Conservation (phyloP, 805 yeast species). For the Diddensiella caesifluorescens region DNA sequence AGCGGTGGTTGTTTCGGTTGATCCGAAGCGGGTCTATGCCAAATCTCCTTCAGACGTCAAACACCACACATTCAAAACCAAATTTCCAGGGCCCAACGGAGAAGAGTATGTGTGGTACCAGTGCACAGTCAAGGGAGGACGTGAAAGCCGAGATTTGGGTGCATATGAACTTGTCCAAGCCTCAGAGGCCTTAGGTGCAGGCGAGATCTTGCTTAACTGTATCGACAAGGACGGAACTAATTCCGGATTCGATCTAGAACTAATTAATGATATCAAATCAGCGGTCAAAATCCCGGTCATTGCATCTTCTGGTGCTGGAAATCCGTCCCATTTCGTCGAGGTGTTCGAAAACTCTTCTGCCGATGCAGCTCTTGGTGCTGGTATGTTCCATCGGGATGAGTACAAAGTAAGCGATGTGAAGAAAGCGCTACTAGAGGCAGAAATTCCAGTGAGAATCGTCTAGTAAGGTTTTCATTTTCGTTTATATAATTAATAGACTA, state of each 20-base stretch:
- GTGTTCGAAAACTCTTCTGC: constrained; percentile 77
- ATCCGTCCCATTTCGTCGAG: constrained; percentile 82
- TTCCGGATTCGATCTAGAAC: constrained; percentile 86
- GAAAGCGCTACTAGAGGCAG: constrained; percentile 50
- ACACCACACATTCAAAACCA: constrained; percentile 61
- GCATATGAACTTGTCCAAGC: constrained; percentile 86
- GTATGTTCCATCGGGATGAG: constrained; percentile 95
- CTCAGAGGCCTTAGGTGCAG: constrained; percentile 92
- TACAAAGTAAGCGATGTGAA: constrained; percentile 85
- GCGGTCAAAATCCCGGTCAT: constrained; percentile 87
- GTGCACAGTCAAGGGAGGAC: constrained; percentile 95
- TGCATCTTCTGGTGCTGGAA: constrained; percentile 97
- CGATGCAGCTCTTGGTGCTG: constrained; percentile 98
- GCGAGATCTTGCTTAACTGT: constrained; percentile 88
- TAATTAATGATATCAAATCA: constrained; percentile 68
- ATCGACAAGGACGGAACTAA: constrained; percentile 97
- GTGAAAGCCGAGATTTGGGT: constrained; percentile 84
- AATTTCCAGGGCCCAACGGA: constrained; percentile 76
- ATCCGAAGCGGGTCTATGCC: constrained; percentile 85
- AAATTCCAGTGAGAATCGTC: constrained; percentile 51
- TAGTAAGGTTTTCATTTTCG: background rate
- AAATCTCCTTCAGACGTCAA: constrained; percentile 51
- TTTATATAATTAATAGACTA: background rate
- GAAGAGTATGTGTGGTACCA: constrained; percentile 90
- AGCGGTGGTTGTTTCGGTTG: constrained; percentile 98